Evolutionary conservation across 306 rosid genomes (phyloP), one percentile per base, ranked within the genome.

Genomic region (Cercis canadensis): DNA sequence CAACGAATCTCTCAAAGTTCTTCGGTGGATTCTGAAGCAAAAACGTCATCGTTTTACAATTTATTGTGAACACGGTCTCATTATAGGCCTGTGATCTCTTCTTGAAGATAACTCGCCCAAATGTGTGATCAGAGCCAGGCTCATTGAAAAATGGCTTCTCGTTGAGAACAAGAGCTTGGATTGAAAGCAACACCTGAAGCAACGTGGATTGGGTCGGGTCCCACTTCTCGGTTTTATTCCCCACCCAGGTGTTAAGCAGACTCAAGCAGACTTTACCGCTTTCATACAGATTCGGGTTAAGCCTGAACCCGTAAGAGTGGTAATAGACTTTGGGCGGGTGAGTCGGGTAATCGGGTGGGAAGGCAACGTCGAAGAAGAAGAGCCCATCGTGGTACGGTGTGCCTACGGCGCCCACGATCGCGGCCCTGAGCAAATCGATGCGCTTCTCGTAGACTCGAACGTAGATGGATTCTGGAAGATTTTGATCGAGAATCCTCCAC

Each of bases 381-480:
- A 58, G 19, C 0, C 64, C 67, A 19, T 62, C 67, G 18, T 62
- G 67, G 46, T 62, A 62, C 14, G 67, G 67, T 15, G 67, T 62
- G 9, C 50, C 67, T 6, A 31, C 33, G n/a, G 18, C 67, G 5
- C 84, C 84, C 11, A 81, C 5, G 31, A 85, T 73, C 54, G 50
- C 86, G 0, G 82, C 84, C 6, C 84, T 8, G 39, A 82, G 75
- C 2, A 82, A 73, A 54, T 73, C 62, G 17, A 82, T 55, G 18
- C 84, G 75, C 57, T 74, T 72, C 37, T 85, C 89, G 67, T 75
- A 81, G 21, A 56, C 82, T 0, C 84, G 75, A 2, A 85, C 86
- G 74, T 49, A 68, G 71, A 85, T 85, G 47, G 80, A 51, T 8
- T 75, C 84, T 7, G 86, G 86, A 15, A 85, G 84, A 13, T 63